These are phyloP conservation scores for Penicillium concentricum DNA, from an alignment of 2,329 filamentous ascomycete species.

Conservation along the genomic window DNA sequence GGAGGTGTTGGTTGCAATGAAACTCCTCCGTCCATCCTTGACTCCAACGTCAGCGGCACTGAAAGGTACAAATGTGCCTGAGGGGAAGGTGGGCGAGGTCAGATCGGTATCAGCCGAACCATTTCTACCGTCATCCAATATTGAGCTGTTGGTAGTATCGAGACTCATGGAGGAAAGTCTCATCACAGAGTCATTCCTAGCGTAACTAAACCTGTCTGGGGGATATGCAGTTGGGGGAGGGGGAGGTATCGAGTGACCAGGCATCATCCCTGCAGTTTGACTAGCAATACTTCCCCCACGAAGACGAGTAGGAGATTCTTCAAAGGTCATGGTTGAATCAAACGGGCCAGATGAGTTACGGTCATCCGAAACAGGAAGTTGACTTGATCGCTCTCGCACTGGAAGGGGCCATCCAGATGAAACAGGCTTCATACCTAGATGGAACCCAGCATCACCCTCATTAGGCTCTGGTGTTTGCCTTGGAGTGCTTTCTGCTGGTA, in stretches of 20 bases:
- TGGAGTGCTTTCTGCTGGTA: constrained; percentile 39
- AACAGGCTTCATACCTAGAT: constrained; percentile 28
- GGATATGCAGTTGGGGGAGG: constrained; percentile 33
- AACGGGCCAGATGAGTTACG: constrained; percentile 19
- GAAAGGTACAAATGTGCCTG: constrained; percentile 36
- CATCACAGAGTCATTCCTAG: constrained; percentile 36
- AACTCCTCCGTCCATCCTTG: constrained; percentile 31
- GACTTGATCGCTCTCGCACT: constrained; percentile 17
- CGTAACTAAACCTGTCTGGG: constrained; percentile 33
- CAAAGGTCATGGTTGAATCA: constrained; percentile 23
- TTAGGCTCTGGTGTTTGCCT: constrained; percentile 37
- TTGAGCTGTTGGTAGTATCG: constrained; percentile 41
- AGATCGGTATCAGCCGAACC: constrained; percentile 30
- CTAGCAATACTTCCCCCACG: constrained; percentile 36
- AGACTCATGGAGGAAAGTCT: constrained; percentile 38
- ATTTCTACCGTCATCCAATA: constrained; percentile 34
- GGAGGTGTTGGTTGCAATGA: constrained; percentile 24
- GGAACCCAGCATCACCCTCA: constrained; percentile 20
- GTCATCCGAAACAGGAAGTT: constrained; percentile 27
- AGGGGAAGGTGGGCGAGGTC: constrained; percentile 32
- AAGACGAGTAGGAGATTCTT: constrained; percentile 24
- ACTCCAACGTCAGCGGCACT: constrained; percentile 40
- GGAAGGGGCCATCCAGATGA: constrained; percentile 34
- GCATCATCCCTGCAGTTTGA: constrained; percentile 34
- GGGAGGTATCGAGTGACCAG: constrained; percentile 39